Conservation (phyloP, 2,329 filamentous ascomycete genomes). For the Tympanopsis confertula region DNA sequence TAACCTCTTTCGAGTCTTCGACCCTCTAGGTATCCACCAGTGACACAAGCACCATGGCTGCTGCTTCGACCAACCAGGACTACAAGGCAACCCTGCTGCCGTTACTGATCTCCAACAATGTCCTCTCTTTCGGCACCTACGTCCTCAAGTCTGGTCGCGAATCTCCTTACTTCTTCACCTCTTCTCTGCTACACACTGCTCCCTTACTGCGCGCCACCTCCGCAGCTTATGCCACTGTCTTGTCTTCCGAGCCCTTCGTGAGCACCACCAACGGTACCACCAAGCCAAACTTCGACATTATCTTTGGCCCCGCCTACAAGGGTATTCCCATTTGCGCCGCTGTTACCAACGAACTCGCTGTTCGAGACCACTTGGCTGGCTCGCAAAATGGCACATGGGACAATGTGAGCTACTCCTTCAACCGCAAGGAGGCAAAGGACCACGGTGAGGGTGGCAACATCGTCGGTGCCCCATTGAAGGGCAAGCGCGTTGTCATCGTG, state of each 20-base stretch:
- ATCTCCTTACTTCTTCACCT: constrained; percentile 61
- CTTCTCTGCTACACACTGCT: constrained; percentile 48
- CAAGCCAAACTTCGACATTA: constrained; percentile 8
- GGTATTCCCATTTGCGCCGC: constrained; percentile 49
- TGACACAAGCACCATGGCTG: constrained; percentile 5
- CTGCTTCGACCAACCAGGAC: constrained; percentile 6
- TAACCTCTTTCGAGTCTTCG: no score
- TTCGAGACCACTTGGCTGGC: constrained; percentile 27
- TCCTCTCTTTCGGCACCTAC: constrained; percentile 40
- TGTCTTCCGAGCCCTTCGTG: constrained; percentile 32
- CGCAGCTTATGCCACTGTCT: constrained; percentile 39
- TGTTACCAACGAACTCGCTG: constrained; percentile 40
- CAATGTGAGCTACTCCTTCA: constrained; percentile 49
- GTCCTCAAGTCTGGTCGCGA: constrained; percentile 51
- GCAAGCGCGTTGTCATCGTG: constrained; percentile 52
- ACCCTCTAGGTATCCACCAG: no score
- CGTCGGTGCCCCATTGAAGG: constrained; percentile 48
- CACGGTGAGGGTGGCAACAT: constrained; percentile 57
- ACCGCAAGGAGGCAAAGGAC: constrained; percentile 55
- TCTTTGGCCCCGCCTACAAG: constrained; percentile 46
- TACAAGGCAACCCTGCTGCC: constrained; percentile 33
- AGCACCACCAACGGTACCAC: constrained; percentile 12
- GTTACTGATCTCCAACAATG: constrained; percentile 28
- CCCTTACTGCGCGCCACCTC: constrained; percentile 42
- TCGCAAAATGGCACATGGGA: constrained; percentile 24